Evolutionary conservation across 345 rosid genomes (phyloP).

Genomic region (Camelina neglecta): DNA sequence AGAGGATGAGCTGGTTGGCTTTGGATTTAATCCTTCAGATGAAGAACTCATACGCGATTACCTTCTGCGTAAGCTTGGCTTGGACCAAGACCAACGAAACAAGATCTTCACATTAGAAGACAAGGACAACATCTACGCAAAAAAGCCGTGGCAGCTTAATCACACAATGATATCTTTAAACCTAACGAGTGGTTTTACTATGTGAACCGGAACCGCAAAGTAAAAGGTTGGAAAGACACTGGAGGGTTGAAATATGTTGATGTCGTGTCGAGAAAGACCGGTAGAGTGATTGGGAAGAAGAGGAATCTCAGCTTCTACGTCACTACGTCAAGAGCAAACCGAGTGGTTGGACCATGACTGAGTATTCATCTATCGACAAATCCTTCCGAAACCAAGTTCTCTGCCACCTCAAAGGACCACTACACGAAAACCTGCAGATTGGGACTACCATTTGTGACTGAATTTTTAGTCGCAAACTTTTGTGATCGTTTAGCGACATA

Average conservation of each 20-base stretch:
- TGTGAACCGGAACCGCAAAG: not conserved
- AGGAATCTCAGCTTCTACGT: not conserved
- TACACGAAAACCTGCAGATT: too few relatives aligned
- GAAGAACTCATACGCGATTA: not conserved
- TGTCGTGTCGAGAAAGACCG: not conserved
- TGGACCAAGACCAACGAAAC: not conserved
- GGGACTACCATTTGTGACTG: too few relatives aligned
- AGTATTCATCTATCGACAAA: not conserved
- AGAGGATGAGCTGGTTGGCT: not conserved
- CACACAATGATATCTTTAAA: not conserved
- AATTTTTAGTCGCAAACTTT: too few relatives aligned
- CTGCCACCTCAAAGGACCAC: not conserved
- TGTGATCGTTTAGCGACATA: too few relatives aligned
- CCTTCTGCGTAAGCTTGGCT: not conserved
- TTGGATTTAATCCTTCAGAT: not conserved
- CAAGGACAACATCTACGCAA: not conserved
- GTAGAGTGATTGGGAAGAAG: not conserved
- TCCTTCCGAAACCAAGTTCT: not conserved
- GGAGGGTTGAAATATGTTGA: not conserved
- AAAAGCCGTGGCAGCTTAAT: not conserved
- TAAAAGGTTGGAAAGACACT: not conserved
- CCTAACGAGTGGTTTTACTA: not conserved
- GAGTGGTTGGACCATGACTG: slow-evolving; percentile 8
- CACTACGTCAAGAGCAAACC: not conserved
- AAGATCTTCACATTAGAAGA: not conserved